These are phyloP conservation scores for Oldenlandia corymbosa DNA, from an alignment of 257 asterid species.

Conservation along the genomic window DNA sequence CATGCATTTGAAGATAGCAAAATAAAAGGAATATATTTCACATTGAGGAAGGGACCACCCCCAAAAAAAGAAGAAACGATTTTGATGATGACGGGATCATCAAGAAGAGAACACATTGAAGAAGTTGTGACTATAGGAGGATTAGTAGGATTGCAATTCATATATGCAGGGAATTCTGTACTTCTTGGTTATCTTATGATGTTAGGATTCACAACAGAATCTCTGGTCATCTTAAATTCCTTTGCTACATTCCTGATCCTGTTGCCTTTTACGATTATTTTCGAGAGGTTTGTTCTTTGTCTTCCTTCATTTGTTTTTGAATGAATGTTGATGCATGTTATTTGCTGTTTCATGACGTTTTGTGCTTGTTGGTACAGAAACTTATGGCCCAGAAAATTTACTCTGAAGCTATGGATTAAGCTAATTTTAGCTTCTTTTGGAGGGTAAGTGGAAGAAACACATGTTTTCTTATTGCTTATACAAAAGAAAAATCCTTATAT, in stretches of 20 bases:
- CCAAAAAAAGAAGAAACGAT: too few relatives aligned
- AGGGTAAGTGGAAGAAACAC: slow-evolving; percentile 43
- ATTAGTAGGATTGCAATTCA: slow-evolving; percentile 56
- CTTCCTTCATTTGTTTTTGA: neutral
- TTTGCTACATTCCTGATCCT: slow-evolving; percentile 65
- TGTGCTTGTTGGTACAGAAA: slow-evolving; percentile 39
- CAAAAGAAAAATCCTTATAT: too few relatives aligned
- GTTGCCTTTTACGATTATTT: slow-evolving; percentile 49
- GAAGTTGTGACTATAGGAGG: slow-evolving; percentile 51
- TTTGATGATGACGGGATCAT: slow-evolving; percentile 21
- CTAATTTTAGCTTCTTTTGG: slow-evolving; percentile 68
- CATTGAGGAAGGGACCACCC: too few relatives aligned
- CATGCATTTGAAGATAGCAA: slow-evolving; percentile 17
- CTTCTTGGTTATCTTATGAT: slow-evolving; percentile 61
- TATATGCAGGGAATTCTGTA: slow-evolving; percentile 71
- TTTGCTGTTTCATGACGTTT: neutral
- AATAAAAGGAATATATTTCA: slow-evolving; percentile 11
- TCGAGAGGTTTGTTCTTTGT: slow-evolving; percentile 50
- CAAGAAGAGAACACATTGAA: slow-evolving; percentile 36
- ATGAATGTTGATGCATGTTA: neutral
- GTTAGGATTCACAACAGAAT: slow-evolving; percentile 53
- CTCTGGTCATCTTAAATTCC: slow-evolving; percentile 65
- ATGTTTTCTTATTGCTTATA: neutral
- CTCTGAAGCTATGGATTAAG: slow-evolving; percentile 44
- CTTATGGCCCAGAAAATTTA: slow-evolving; percentile 65